A percentile compares a stretch with the other conserved stretches of the same genome.
Conservation (phyloP, 352 stramenopile species). For the Peronospora tabacina region DNA sequence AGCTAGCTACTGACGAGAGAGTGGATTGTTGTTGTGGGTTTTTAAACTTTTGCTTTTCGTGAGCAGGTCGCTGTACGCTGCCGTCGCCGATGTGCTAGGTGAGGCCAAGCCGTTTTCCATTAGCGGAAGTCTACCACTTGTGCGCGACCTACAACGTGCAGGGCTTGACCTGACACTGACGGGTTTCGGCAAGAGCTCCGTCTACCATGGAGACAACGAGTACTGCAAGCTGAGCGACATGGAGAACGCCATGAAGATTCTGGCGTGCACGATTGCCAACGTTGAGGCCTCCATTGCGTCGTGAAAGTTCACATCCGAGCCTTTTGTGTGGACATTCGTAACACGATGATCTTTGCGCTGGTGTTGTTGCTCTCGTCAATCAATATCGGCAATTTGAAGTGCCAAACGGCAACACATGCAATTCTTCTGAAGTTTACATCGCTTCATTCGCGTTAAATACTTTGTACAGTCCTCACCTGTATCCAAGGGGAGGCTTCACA, state of each 20-base stretch:
- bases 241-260: slow-evolving; percentile 80
- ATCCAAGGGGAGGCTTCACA: slow-evolving; percentile 11
- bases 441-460: slow-evolving; percentile 20
- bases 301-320: too few species aligned
- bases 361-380: too few species aligned
- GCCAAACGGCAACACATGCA: neutral
- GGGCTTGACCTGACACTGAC: slow-evolving; percentile 73
- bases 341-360: too few species aligned
- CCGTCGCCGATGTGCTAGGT: slow-evolving; percentile 74
- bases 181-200: slow-evolving; percentile 69
- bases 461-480: slow-evolving; percentile 9
- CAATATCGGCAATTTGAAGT: too few species aligned
- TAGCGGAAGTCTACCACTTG: slow-evolving; percentile 74
- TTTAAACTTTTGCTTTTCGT: neutral
- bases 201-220: slow-evolving; percentile 91
- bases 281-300: slow-evolving; percentile 27
- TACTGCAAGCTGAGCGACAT: slow-evolving; percentile 86
- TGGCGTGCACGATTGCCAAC: slow-evolving; percentile 74
- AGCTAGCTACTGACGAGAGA: too few species aligned
- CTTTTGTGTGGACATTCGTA: too few species aligned
- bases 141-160: slow-evolving; percentile 66
- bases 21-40: too few species aligned
- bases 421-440: neutral
- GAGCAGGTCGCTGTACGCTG: slow-evolving; percentile 54
- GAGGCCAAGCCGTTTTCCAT: slow-evolving; percentile 88